Conservation (phyloP, 2,329 filamentous ascomycete species). For the Colletotrichum sp. region DNA sequence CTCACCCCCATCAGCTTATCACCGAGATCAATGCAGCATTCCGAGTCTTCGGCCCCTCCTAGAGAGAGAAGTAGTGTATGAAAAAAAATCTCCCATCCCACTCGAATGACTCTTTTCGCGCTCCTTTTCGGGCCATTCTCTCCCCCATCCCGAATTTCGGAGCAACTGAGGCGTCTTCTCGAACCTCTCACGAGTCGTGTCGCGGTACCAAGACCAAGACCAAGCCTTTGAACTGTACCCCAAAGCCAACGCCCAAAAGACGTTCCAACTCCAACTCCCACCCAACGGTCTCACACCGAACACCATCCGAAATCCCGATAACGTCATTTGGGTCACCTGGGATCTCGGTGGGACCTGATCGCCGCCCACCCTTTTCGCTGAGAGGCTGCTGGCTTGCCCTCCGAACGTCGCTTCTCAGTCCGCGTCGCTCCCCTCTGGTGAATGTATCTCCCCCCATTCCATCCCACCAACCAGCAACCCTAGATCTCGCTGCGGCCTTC, state of each 20-base stretch:
- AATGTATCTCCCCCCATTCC: background rate
- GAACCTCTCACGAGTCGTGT: constrained; percentile 9
- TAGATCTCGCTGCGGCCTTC: background rate
- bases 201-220: background rate
- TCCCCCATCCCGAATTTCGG: constrained; percentile 10
- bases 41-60: constrained; percentile 1
- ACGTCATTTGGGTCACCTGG: constrained; percentile 21
- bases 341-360: constrained; percentile 21
- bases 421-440: background rate
- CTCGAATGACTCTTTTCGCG: constrained; percentile 1
- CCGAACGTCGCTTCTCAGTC: background rate
- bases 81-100: background rate
- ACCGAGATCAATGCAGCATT: constrained; percentile 18
- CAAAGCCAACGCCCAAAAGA: background rate
- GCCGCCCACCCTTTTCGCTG: constrained; percentile 7
- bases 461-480: constrained; percentile 5
- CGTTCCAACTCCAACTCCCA: background rate
- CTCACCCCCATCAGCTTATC: constrained; percentile 6
- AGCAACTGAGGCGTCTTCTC: constrained; percentile 4
- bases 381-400: background rate
- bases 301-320: constrained; percentile 21
- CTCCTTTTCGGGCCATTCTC: background rate
- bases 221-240: background rate
- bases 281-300: constrained; percentile 14
- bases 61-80: background rate